Conservation (phyloP, 2,329 filamentous ascomycete genomes). For the Fonsecaea monophora region DNA sequence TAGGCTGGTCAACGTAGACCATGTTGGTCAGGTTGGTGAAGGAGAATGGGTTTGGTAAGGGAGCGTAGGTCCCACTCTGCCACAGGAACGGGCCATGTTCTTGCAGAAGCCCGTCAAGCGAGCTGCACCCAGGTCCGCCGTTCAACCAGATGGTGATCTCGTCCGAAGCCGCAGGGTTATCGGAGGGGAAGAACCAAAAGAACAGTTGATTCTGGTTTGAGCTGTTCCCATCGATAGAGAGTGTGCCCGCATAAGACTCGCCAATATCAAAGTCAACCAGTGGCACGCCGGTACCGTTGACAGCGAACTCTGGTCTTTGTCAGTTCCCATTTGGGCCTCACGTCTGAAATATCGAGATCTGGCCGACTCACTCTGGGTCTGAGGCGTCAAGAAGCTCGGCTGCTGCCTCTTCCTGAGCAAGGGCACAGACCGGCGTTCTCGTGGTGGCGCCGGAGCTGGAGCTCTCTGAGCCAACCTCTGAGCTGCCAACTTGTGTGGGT, state of each 20-base stretch:
- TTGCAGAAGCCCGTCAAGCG: conserved; percentile 72
- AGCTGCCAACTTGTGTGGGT: conserved; percentile 29
- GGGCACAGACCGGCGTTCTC: background rate
- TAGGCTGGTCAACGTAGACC: conserved; percentile 44
- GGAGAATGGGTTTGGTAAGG: conserved; percentile 52
- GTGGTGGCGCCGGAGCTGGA: conserved; percentile 13
- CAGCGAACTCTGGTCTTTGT: conserved; percentile 60
- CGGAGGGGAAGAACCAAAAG: conserved; percentile 62
- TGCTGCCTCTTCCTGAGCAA: conserved; percentile 28
- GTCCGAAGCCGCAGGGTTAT: conserved; percentile 55
- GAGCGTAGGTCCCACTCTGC: conserved; percentile 72
- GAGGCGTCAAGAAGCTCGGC: conserved; percentile 30
- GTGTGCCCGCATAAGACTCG: conserved; percentile 56
- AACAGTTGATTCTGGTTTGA: conserved; percentile 46
- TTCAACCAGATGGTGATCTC: conserved; percentile 63
- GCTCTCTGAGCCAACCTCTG: conserved; percentile 24
- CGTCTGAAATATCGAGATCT: background rate
- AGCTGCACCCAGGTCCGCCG: conserved; percentile 63
- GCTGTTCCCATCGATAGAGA: conserved; percentile 57
- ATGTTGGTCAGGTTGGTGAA: conserved; percentile 44
- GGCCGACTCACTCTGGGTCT: conserved; percentile 34
- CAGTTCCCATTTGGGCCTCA: conserved; percentile 20
- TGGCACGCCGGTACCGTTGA: conserved; percentile 70
- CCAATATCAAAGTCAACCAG: conserved; percentile 73
- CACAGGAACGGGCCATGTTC: conserved; percentile 66